Percentiles rank a stretch among this genome's conserved stretches.
These are phyloP conservation scores for Tolypocladium ophioglossoides DNA, from an alignment of 2,329 filamentous ascomycete genomes.

Conservation along the genomic window DNA sequence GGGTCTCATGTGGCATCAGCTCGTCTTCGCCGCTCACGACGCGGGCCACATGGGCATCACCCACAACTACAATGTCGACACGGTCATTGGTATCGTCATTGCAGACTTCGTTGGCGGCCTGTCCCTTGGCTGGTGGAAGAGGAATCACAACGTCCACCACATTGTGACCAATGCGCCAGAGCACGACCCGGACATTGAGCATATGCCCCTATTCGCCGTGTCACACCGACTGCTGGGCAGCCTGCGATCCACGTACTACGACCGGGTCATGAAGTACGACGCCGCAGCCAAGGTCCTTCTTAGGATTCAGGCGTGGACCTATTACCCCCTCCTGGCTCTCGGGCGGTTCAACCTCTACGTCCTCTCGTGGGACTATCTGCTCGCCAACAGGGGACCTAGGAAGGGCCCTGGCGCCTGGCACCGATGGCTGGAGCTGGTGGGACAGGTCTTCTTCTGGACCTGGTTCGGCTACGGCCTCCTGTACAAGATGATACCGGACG, in stretches of 20 bases:
- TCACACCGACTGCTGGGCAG: slow-evolving; percentile 69
- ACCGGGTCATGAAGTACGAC: slow-evolving; percentile 70
- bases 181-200: slow-evolving; percentile 90
- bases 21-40: slow-evolving; percentile 90
- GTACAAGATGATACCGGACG: slow-evolving; percentile 61
- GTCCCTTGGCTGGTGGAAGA: slow-evolving; percentile 95
- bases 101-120: slow-evolving; percentile 84
- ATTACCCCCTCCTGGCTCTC: slow-evolving; percentile 71
- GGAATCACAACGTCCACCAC: slow-evolving; percentile 92
- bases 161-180: slow-evolving; percentile 93
- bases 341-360: slow-evolving; percentile 83
- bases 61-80: slow-evolving; percentile 75
- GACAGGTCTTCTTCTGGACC: slow-evolving; percentile 72
- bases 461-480: slow-evolving; percentile 80
- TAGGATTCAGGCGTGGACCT: slow-evolving; percentile 68
- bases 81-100: slow-evolving; percentile 78
- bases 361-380: slow-evolving; percentile 68
- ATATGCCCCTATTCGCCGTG: slow-evolving; percentile 81
- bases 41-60: slow-evolving; percentile 97
- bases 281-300: slow-evolving; percentile 59
- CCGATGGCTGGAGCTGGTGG: slow-evolving; percentile 65
- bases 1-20: slow-evolving; percentile 84
- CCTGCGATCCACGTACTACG: slow-evolving; percentile 73
- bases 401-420: slow-evolving; percentile 78
- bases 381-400: slow-evolving; percentile 58